Base-by-base conservation (phyloP, 805 yeast genomes). In the Maudiozyma saulgeensis region DNA sequence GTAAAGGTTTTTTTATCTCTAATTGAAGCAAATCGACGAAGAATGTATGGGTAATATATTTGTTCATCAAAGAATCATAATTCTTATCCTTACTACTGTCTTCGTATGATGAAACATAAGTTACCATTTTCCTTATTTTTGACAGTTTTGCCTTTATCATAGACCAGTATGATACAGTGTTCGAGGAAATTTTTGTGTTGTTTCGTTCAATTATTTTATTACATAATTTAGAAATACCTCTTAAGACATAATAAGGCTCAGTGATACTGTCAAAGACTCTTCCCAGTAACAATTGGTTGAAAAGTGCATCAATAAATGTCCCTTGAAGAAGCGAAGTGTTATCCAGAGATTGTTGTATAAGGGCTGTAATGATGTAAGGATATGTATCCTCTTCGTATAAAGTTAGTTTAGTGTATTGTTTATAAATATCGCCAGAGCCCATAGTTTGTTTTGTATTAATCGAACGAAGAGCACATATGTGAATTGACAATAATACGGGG, bases 1-100 rank as follows among this genome's bases (percentile, higher is more conserved):
- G 51, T 5, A 58, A 52, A 1, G 76, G 75, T 46, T 66, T 64
- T 31, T 59, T 60, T 38, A 43, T 46, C 4, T 57, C 51, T 25
- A 62, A 45, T 11, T 39, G 49, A 2, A 55, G 43, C 6, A 59
- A n/a, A 44, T 59, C 58, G 18, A 41, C 49, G 32, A 45, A 51
- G 18, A 55, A n/a, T 15, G 59, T 47, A 13, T 57, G 55, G 48
- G 58, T 58, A 16, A 56, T 43, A 40, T 54, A 56, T 18, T 57
- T 49, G 37, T 53, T 38, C 8, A 34, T 32, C n/a, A 48, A 13
- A 7, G 47, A 18, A n/a, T 13, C 32, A 13, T n/a, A 8, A 4
- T 35, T 18, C 5, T 21, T 16, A 1, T 21, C 32, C 6, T 32
- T 13, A 15, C 4, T 9, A 13, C 13, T 21, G 9, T 38, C 7